phyloP scores from a whole-genome alignment of 768 basidiomycete genomes.

The Tylopilus sp. region DNA sequence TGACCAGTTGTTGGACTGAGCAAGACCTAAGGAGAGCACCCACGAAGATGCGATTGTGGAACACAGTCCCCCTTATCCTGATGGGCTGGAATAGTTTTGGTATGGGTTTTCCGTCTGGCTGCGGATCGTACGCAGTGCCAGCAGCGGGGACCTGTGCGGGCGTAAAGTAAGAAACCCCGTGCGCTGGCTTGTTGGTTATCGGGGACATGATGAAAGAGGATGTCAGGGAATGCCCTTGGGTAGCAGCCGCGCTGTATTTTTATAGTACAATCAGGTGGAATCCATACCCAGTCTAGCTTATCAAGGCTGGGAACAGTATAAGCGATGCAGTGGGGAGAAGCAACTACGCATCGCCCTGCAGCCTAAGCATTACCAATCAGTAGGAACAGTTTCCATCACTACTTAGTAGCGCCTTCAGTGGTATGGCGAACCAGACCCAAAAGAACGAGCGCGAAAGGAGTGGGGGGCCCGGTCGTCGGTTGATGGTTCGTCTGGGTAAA shows the following conservation, averaged over 20 bases:
- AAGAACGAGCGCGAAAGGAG: no score
- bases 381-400: no score
- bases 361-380: no score
- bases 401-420: no score
- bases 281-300: background rate
- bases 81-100: slow-evolving; percentile 53
- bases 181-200: slow-evolving; percentile 37
- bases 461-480: no score
- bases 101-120: slow-evolving; percentile 37
- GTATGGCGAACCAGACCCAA: no score
- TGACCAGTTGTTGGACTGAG: background rate
- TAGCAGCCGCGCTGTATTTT: background rate
- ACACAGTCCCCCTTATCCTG: slow-evolving; percentile 48
- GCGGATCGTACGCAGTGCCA: slow-evolving; percentile 42
- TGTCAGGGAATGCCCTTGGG: background rate
- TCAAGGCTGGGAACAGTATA: no score
- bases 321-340: no score
- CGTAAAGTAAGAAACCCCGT: slow-evolving; percentile 43
- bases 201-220: slow-evolving; percentile 4
- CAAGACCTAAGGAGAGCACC: slow-evolving; percentile 13
- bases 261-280: slow-evolving; percentile 2
- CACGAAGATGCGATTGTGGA: slow-evolving; percentile 56
- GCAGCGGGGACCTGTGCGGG: slow-evolving; percentile 43
- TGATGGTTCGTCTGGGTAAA: no score
- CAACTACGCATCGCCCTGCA: no score